phyloP scores from a whole-genome alignment of 2,329 filamentous ascomycete species.

The Elsinoe necatrix region DNA sequence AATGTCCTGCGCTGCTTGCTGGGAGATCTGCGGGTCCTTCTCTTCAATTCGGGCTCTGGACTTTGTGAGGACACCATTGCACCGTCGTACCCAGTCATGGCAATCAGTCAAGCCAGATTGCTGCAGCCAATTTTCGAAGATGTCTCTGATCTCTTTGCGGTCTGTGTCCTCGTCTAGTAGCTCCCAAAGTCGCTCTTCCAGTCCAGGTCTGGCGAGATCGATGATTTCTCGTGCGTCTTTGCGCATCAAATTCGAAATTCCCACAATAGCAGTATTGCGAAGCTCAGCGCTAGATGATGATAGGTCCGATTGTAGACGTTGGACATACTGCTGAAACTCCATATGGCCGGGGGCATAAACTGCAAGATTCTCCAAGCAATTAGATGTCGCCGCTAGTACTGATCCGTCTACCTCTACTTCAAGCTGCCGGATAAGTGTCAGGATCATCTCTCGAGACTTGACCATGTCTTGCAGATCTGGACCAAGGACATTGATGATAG shows the following conservation, averaged over 20 bases:
- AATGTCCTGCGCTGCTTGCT: constrained; percentile 51
- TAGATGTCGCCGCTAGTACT: constrained; percentile 67
- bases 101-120: constrained; percentile 79
- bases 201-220: constrained; percentile 60
- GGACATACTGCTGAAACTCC: constrained; percentile 76
- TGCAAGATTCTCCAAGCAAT: constrained; percentile 82
- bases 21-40: constrained; percentile 29
- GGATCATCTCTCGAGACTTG: constrained; percentile 85
- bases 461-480: constrained; percentile 88
- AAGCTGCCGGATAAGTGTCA: constrained; percentile 78
- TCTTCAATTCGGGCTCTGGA: constrained; percentile 61
- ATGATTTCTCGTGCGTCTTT: constrained; percentile 78
- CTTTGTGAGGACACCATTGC: constrained; percentile 82
- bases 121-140: constrained; percentile 86
- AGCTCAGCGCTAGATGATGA: constrained; percentile 60
- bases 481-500: constrained; percentile 91
- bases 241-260: constrained; percentile 92
- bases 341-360: constrained; percentile 85
- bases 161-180: constrained; percentile 69
- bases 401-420: constrained; percentile 60
- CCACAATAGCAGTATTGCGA: constrained; percentile 73
- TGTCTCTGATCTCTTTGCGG: constrained; percentile 73
- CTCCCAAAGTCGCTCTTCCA: constrained; percentile 90
- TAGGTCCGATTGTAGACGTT: constrained; percentile 68
- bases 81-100: constrained; percentile 75